Percentiles rank a stretch among this genome's conserved stretches.
Conservation (phyloP, 2,329 filamentous ascomycete species). For the Exophiala spinifera region DNA sequence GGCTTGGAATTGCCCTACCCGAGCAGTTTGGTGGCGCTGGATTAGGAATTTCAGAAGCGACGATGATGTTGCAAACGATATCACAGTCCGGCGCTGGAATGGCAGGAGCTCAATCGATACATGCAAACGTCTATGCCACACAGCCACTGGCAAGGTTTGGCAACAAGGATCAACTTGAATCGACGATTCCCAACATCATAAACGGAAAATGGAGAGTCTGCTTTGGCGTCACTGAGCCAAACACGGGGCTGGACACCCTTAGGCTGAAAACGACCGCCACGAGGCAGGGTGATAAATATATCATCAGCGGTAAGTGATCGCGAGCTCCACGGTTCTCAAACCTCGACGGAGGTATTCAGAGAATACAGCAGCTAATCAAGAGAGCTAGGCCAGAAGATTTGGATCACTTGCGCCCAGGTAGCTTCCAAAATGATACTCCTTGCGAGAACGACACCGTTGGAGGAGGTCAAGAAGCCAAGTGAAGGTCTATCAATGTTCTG, state of each 20-base stretch:
- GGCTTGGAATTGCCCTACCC: conserved; percentile 77
- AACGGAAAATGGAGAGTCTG: conserved; percentile 69
- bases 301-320: conserved; percentile 40
- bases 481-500: conserved; percentile 78
- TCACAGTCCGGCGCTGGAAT: conserved; percentile 76
- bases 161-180: conserved; percentile 59
- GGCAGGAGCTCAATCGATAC: conserved; percentile 63
- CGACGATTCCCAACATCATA: conserved; percentile 68
- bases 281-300: conserved; percentile 60
- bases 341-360: too few relatives aligned
- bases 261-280: conserved; percentile 64
- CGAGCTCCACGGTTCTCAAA: neutral
- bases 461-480: conserved; percentile 66
- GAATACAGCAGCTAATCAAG: neutral
- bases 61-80: conserved; percentile 84
- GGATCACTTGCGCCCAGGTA: conserved; percentile 83
- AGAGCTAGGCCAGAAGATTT: conserved; percentile 67
- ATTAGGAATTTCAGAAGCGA: conserved; percentile 72
- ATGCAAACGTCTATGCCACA: conserved; percentile 70
- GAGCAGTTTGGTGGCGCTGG: conserved; percentile 71
- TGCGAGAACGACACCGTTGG: conserved; percentile 68
- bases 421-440: conserved; percentile 80
- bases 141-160: conserved; percentile 70
- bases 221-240: conserved; percentile 82
- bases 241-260: conserved; percentile 75